Evolutionary conservation across 2,329 filamentous ascomycete genomes (phyloP).

Genomic region (Colletotrichum destructivum): DNA sequence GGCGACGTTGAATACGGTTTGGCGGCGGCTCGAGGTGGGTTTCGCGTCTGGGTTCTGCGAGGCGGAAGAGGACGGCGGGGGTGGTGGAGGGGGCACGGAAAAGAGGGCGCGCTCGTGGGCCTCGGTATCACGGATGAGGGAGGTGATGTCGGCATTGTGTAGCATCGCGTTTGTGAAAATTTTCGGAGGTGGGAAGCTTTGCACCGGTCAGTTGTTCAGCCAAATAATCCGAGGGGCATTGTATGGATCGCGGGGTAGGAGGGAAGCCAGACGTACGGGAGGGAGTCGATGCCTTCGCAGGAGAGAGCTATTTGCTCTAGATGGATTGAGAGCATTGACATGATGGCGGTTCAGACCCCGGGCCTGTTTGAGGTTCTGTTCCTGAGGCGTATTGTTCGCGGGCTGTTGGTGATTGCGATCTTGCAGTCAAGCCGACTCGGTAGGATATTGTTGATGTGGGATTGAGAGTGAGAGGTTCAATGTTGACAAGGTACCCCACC

Average conservation of each 20-base stretch:
- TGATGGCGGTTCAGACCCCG: conserved; percentile 49
- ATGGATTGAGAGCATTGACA: conserved; percentile 80
- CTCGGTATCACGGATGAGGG: conserved; percentile 95
- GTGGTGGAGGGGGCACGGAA: conserved; percentile 83
- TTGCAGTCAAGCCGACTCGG: background rate
- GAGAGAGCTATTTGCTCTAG: conserved; percentile 84
- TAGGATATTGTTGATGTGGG: conserved; percentile 1
- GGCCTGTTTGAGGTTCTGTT: too few relatives aligned
- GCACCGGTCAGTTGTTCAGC: conserved; percentile 34
- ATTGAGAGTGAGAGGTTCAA: conserved; percentile 16
- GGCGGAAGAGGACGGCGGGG: conserved; percentile 66
- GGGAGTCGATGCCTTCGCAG: conserved; percentile 81
- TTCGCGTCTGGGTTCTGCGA: conserved; percentile 59
- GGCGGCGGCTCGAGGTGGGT: conserved; percentile 66
- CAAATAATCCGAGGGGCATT: background rate
- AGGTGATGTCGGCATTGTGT: conserved; percentile 90
- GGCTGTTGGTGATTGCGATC: background rate
- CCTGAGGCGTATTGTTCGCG: background rate
- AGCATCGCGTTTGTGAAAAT: conserved; percentile 96
- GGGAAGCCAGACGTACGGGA: conserved; percentile 70
- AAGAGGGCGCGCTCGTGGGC: conserved; percentile 95
- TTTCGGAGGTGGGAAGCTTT: conserved; percentile 89
- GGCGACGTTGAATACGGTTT: conserved; percentile 77
- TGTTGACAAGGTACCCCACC: conserved; percentile 41
- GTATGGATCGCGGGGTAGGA: conserved; percentile 41